phyloP scores from a whole-genome alignment of 306 rosid species.

The Purshia tridentata region DNA sequence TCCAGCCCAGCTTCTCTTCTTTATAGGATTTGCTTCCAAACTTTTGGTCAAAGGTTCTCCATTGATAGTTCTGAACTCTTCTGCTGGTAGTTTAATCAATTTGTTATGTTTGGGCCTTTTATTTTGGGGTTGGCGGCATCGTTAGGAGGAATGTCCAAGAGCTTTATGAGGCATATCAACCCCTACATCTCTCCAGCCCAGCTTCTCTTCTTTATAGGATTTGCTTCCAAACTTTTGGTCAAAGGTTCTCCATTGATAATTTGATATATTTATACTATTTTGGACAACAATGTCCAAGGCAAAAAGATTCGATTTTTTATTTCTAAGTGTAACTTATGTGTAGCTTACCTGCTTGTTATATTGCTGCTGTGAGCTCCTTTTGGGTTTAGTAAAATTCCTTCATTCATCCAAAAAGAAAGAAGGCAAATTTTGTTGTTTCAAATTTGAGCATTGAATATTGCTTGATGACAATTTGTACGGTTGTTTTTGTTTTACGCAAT shows the following conservation, averaged over 20 bases:
- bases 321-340: background rate
- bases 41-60: no score
- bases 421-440: no score
- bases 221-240: no score
- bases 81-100: no score
- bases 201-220: no score
- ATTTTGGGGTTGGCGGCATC: no score
- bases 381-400: background rate
- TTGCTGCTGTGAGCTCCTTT: background rate
- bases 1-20: background rate
- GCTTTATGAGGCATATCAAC: no score
- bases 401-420: no score
- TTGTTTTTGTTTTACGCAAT: background rate
- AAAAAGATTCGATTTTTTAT: background rate
- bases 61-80: no score
- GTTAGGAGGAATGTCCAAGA: no score
- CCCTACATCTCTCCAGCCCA: no score
- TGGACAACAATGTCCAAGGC: background rate
- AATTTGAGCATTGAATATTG: background rate
- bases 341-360: background rate
- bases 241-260: background rate
- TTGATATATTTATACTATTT: background rate
- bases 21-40: slow-evolving; percentile 2
- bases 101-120: no score
- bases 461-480: background rate